Evolutionary conservation across 495 filamentous ascomycete genomes (phyloP).

Genomic region (Penicillium odoratum): DNA sequence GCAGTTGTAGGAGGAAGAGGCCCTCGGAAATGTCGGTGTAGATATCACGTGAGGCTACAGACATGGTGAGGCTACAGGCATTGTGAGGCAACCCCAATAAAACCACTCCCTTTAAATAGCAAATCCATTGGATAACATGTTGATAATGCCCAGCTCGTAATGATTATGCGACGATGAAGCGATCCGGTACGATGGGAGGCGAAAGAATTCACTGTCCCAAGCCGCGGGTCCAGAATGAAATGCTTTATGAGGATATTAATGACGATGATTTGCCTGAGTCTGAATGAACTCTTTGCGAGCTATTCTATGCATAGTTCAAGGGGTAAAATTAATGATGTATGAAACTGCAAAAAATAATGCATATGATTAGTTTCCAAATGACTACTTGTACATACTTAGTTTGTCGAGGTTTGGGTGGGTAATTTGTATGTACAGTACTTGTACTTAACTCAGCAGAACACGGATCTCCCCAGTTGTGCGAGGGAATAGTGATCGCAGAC

Average conservation of each 20-base stretch:
- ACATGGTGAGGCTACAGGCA: no score
- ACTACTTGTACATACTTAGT: no score
- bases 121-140: not conserved
- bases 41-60: no score
- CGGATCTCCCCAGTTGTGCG: slow-evolving; percentile 83
- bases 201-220: slow-evolving; percentile 5
- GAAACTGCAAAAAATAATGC: no score
- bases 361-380: no score
- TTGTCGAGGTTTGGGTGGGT: not conserved
- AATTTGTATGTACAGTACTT: slow-evolving; percentile 1
- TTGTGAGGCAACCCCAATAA: no score
- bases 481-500: slow-evolving; percentile 70
- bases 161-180: slow-evolving; percentile 12
- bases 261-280: slow-evolving; percentile 10
- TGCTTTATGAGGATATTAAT: slow-evolving; percentile 7
- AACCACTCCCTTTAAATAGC: no score
- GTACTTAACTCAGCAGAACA: slow-evolving; percentile 61
- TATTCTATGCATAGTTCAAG: not conserved
- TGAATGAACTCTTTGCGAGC: not conserved
- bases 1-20: no score
- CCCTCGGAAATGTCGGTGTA: no score
- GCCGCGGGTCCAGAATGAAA: slow-evolving; percentile 5
- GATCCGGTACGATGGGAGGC: slow-evolving; percentile 7
- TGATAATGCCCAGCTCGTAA: slow-evolving; percentile 9
- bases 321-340: no score